Evolutionary conservation across 768 basidiomycete species (phyloP).

Genomic region (Gyrodon lividus): DNA sequence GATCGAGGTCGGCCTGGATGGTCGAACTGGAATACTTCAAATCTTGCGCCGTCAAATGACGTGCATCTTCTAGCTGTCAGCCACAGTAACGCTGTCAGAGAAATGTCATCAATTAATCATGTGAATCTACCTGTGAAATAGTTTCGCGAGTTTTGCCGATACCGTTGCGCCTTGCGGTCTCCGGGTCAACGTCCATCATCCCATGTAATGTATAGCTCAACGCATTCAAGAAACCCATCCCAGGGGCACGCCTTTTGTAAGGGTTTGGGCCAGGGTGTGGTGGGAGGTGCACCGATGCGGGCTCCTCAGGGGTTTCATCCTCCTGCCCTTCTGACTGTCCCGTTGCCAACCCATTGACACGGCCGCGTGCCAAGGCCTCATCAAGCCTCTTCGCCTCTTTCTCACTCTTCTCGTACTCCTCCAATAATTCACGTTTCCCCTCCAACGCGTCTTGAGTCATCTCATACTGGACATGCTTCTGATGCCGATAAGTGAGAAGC

Average conservation of each 20-base stretch:
- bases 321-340: slow-evolving; percentile 32
- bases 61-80: slow-evolving; percentile 86
- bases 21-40: slow-evolving; percentile 95
- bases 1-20: slow-evolving; percentile 95
- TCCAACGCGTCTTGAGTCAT: slow-evolving; percentile 93
- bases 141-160: slow-evolving; percentile 94
- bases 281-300: slow-evolving; percentile 56
- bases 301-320: slow-evolving; percentile 38
- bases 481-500: slow-evolving; percentile 90
- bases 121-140: slow-evolving; percentile 78
- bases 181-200: slow-evolving; percentile 99
- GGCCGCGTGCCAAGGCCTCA: slow-evolving; percentile 73
- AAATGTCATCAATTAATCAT: slow-evolving; percentile 5
- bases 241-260: slow-evolving; percentile 59
- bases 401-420: slow-evolving; percentile 91
- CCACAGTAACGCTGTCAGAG: slow-evolving; percentile 17
- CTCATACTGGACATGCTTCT: slow-evolving; percentile 97
- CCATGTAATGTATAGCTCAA: slow-evolving; percentile 93
- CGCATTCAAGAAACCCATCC: slow-evolving; percentile 87
- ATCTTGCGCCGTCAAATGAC: slow-evolving; percentile 90
- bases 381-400: slow-evolving; percentile 86
- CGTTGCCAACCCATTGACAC: slow-evolving; percentile 29
- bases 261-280: slow-evolving; percentile 82
- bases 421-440: slow-evolving; percentile 77
- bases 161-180: slow-evolving; percentile 87